phyloP scores from a whole-genome alignment of 495 filamentous ascomycete genomes.

The Penicillium argentinense region DNA sequence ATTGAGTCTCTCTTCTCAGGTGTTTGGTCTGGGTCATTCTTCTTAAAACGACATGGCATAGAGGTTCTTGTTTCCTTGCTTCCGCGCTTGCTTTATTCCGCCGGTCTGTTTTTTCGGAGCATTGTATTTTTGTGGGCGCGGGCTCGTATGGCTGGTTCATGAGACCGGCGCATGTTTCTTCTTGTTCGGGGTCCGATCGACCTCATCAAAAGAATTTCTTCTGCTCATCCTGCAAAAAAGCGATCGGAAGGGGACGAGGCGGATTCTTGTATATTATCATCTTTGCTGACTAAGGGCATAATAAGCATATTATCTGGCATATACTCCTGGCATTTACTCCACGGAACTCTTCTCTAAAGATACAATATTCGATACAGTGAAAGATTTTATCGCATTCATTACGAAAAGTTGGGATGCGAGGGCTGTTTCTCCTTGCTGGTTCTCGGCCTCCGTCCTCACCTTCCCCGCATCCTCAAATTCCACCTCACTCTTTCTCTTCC shows the following conservation, averaged over 20 bases:
- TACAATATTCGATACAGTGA: no score
- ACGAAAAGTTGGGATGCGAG: no score
- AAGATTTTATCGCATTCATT: no score
- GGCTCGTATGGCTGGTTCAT: constrained; percentile 26
- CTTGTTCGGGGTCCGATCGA: constrained; percentile 3
- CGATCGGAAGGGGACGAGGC: constrained; percentile 19
- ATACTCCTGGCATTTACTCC: constrained; percentile 3
- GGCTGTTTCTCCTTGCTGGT: no score
- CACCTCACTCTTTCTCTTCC: constrained; percentile 9
- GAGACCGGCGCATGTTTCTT: constrained; percentile 18
- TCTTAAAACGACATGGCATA: constrained; percentile 46
- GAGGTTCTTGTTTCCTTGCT: constrained; percentile 33
- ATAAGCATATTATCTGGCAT: constrained; percentile 28
- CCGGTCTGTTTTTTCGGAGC: constrained; percentile 26
- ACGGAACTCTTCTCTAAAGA: no score
- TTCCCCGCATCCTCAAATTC: no score
- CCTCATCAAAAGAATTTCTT: constrained; percentile 17
- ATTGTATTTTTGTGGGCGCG: constrained; percentile 33
- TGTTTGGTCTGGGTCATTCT: constrained; percentile 42
- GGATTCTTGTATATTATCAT: constrained; percentile 44
- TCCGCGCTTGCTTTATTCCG: constrained; percentile 28
- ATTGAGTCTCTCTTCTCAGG: constrained; percentile 47
- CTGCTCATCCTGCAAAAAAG: constrained; percentile 25
- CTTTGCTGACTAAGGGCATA: constrained; percentile 36
- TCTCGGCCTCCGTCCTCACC: no score